Evolutionary conservation across 495 filamentous ascomycete species (phyloP).

Genomic region (Hyaloscypha hepaticicola): DNA sequence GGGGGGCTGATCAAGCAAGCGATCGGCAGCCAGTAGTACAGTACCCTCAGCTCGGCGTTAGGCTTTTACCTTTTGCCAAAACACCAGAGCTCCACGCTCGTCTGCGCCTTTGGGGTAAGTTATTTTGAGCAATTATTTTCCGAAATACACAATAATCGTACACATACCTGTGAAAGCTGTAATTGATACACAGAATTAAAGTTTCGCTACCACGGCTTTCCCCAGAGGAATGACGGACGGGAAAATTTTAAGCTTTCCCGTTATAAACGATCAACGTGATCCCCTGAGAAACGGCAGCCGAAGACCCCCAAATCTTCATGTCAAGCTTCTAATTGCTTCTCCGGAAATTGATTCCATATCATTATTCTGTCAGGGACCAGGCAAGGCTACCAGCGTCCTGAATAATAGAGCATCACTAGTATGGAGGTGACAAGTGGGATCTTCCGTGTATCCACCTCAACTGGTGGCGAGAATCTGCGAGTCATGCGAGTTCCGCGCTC

Average conservation of each 20-base stretch:
- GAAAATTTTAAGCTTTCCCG: not conserved
- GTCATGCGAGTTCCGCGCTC: not conserved
- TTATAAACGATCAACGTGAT: not conserved
- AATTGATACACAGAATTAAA: not conserved
- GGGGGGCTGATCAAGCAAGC: not conserved
- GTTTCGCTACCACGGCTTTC: not conserved
- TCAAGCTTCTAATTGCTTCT: not conserved
- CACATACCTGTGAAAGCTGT: not conserved
- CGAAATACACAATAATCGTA: not conserved
- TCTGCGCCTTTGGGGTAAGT: not conserved
- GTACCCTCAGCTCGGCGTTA: no score
- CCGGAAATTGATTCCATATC: not conserved
- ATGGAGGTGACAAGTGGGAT: not conserved
- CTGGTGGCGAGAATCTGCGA: not conserved
- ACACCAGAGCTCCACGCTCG: not conserved
- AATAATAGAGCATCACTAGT: not conserved
- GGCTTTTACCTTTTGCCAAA: no score
- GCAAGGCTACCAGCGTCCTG: not conserved
- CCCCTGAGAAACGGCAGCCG: not conserved
- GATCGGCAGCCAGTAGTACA: not conserved
- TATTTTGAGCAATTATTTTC: not conserved
- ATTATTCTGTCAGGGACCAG: not conserved
- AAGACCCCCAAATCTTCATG: not conserved
- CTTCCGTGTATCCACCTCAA: not conserved
- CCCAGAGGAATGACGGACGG: not conserved